Conservation (phyloP, 23 red algal species). For the Chondrus crispus region DNA sequence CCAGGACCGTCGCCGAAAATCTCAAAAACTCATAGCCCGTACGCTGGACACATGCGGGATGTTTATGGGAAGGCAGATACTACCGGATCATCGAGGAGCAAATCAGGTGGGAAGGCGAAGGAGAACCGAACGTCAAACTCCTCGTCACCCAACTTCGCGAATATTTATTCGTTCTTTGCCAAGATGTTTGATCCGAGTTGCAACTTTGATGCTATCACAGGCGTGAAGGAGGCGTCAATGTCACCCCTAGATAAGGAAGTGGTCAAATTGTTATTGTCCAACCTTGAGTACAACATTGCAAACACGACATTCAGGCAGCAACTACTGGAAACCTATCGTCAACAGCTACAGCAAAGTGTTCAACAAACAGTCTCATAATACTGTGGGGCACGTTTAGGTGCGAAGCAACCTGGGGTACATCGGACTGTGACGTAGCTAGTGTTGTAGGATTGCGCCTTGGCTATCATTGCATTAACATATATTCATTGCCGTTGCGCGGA, state of each 20-base stretch:
- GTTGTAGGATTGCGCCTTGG: no score
- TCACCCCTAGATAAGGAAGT: slow-evolving; percentile 72
- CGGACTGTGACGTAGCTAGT: no score
- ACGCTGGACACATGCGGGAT: background rate
- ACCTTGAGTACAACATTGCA: slow-evolving; percentile 71
- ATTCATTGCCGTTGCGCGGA: no score
- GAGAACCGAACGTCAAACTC: background rate
- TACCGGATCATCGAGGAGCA: background rate
- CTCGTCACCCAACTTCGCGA: slow-evolving; percentile 61
- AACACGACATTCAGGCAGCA: slow-evolving; percentile 46
- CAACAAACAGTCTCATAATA: slow-evolving; percentile 34
- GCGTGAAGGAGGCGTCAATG: slow-evolving; percentile 22
- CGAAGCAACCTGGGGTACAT: no score
- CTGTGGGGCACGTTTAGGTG: background rate
- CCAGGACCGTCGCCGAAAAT: background rate
- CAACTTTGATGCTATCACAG: slow-evolving; percentile 24
- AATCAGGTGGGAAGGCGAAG: no score
- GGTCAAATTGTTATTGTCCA: slow-evolving; percentile 65
- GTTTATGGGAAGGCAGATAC: background rate
- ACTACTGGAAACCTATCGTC: slow-evolving; percentile 74
- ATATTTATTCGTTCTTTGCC: slow-evolving; percentile 82
- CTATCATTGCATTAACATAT: no score
- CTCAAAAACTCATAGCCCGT: background rate
- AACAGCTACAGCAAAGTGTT: slow-evolving; percentile 39
- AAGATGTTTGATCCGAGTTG: slow-evolving; percentile 73